Base-by-base conservation (phyloP, 1,284 basidiomycete species). In the Ganoderma meredithae region DNA sequence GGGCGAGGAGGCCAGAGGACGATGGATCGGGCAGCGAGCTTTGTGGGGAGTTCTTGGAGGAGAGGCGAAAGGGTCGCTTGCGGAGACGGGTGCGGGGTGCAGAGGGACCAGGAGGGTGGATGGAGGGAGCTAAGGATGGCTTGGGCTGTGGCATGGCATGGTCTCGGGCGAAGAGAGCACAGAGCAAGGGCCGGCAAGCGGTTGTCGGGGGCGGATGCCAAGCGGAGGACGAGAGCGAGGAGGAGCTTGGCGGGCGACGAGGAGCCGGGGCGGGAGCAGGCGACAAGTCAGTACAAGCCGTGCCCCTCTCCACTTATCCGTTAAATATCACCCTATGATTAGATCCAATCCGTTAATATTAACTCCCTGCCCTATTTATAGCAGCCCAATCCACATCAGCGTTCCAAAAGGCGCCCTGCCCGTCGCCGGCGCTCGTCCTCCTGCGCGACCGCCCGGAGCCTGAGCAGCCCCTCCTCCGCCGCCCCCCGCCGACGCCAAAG, bases 401-500 rank as follows among this genome's bases (percentile, higher is more conserved):
- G 65, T 40, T 62, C 66, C 47, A 70, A 49, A 49, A 71, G 55
- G 68, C 80, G 73, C 76, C 79, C 80, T 70, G 79, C 76, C 74
- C 83, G 81, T 69, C 83, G 82, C 73, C 80, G 79, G 73, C 89
- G 83, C 69, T 89, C 88, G 73, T 88, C 88, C 69, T 85, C 83
- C 59, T 84, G 82, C 66, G 74, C 76, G 49, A 79, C 78, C n/a
- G 82, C 88, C 68, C 85, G 80, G 66, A 81, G 81, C 67, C 74
- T 61, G 76, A 90, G 74, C 69, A 74, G 79, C 75, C 73, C 79
- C 70, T 79, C 77, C 55, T 83, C 84, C 58, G 82, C 84, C 31
- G 47, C 64, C 27, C 77, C 70, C 69, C 81, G 77, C 63, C 73
- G 49, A 44, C 85, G 83, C 78, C 80, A 81, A 31, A 88, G 61